These are phyloP conservation scores for Heracleum sosnowskyi DNA, from an alignment of 129 eudicot species.

Conservation along the genomic window DNA sequence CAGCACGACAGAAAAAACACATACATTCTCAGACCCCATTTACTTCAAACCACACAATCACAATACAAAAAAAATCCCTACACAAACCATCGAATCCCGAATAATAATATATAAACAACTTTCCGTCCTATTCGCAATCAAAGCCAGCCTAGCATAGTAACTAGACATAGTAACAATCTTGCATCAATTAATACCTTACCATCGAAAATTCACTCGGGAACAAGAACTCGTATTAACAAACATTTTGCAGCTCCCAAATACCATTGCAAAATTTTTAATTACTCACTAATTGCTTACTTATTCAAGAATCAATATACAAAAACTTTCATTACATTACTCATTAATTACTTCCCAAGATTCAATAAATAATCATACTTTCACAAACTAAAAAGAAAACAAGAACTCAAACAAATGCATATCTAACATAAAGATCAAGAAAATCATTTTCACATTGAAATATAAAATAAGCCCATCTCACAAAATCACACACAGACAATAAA, in stretches of 20 bases:
- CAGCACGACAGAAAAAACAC: neutral
- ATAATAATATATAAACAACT: too few species aligned
- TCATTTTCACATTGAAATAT: neutral
- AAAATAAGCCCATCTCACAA: neutral
- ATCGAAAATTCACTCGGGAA: neutral
- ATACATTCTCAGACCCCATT: neutral
- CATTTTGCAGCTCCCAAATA: neutral
- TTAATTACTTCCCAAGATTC: neutral
- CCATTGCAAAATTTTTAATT: neutral
- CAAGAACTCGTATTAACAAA: neutral
- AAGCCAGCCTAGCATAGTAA: neutral
- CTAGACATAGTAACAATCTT: neutral
- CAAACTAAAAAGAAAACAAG: neutral
- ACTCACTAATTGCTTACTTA: neutral
- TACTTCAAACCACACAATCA: neutral
- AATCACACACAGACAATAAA: neutral
- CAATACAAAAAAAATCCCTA: neutral
- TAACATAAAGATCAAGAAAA: constrained; percentile 1
- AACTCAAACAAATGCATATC: neutral
- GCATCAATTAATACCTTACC: neutral
- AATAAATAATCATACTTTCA: neutral
- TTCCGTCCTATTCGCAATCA: neutral
- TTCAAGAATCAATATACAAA: neutral
- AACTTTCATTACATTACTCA: neutral
- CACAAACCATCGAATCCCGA: neutral